These are phyloP conservation scores for Ogataea pini DNA, from an alignment of 805 yeast genomes.

Conservation along the genomic window DNA sequence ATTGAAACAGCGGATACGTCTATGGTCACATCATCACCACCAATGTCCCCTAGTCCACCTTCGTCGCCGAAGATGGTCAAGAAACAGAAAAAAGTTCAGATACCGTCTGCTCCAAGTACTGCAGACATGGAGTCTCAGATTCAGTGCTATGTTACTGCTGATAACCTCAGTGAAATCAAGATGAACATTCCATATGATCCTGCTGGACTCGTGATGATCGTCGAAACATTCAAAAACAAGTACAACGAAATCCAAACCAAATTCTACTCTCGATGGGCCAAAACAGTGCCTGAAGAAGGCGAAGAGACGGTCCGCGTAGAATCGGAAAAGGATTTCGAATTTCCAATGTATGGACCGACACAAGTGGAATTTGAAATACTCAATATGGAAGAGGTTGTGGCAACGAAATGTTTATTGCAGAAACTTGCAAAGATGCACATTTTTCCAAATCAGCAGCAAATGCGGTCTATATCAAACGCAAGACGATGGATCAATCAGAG, in stretches of 20 bases:
- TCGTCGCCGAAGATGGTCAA: not conserved
- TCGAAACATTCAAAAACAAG: conserved; percentile 20
- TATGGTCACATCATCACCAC: not conserved
- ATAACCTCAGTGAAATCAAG: conserved; percentile 21
- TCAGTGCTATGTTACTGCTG: conserved; percentile 26
- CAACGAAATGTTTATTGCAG: conserved; percentile 28
- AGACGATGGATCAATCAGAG: conserved; percentile 37
- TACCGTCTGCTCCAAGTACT: not conserved
- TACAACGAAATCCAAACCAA: conserved; percentile 26
- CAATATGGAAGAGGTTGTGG: conserved; percentile 29
- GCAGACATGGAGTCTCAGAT: conserved; percentile 1
- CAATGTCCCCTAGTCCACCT: not conserved
- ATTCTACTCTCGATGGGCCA: conserved; percentile 31
- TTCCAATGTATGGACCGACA: conserved; percentile 36
- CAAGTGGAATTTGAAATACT: conserved; percentile 34
- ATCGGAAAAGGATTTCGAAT: conserved; percentile 23
- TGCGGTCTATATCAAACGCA: conserved; percentile 34
- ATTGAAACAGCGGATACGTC: not conserved
- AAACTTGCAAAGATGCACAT: conserved; percentile 28
- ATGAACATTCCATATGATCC: conserved; percentile 14
- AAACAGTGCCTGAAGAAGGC: conserved; percentile 6
- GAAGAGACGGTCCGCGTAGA: conserved; percentile 5
- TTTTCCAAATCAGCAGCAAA: conserved; percentile 30
- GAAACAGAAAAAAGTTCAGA: conserved; percentile 5
- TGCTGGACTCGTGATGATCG: conserved; percentile 14